A percentile compares a stretch with the other conserved stretches of the same genome.
phyloP scores from a whole-genome alignment of 306 rosid species.

The Glycyrrhiza uralensis region DNA sequence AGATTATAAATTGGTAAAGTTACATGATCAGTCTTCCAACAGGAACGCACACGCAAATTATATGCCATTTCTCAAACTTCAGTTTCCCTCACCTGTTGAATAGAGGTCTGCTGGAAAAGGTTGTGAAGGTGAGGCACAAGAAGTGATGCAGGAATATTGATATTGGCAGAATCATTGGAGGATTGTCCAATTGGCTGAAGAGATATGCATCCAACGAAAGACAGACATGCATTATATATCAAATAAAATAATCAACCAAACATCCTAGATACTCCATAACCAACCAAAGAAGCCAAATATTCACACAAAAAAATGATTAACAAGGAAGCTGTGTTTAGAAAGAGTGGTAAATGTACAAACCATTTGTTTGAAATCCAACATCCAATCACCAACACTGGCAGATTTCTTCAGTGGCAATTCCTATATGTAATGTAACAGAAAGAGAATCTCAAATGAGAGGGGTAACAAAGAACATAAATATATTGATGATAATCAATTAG shows the following conservation, averaged over 20 bases:
- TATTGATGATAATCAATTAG: slow-evolving; percentile 3
- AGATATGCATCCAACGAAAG: slow-evolving; percentile 25
- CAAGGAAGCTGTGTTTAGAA: background rate
- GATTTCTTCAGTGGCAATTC: slow-evolving; percentile 84
- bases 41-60: slow-evolving; percentile 13
- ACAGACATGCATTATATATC: slow-evolving; percentile 8
- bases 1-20: slow-evolving; percentile 20
- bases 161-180: slow-evolving; percentile 58
- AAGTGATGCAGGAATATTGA: slow-evolving; percentile 58
- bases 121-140: slow-evolving; percentile 86
- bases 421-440: slow-evolving; percentile 42
- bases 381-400: slow-evolving; percentile 98
- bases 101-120: slow-evolving; percentile 83
- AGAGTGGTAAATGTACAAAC: slow-evolving; percentile 39
- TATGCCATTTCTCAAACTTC: slow-evolving; percentile 8
- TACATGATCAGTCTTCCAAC: slow-evolving; percentile 12
- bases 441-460: slow-evolving; percentile 29
- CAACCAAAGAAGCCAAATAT: slow-evolving; percentile 17
- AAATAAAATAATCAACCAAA: slow-evolving; percentile 8
- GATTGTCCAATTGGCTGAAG: slow-evolving; percentile 58
- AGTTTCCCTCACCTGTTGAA: slow-evolving; percentile 80
- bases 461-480: background rate
- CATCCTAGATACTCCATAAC: slow-evolving; percentile 2
- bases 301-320: slow-evolving; percentile 1
- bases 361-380: slow-evolving; percentile 72